Conservation (phyloP, 2,329 filamentous ascomycete genomes). For the Orbilia javanica region DNA sequence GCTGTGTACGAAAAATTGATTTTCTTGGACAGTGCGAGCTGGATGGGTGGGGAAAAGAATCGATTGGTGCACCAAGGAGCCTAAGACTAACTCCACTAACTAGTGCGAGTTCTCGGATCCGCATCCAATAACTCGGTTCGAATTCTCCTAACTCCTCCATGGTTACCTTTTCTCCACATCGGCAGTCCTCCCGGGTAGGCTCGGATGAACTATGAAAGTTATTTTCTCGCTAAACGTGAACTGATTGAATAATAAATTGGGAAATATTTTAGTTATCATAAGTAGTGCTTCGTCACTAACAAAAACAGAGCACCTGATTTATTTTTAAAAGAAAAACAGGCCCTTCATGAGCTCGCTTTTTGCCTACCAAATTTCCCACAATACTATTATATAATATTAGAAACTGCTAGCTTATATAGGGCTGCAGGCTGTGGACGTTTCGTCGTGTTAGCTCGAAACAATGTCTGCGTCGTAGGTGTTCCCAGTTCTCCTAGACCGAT, state of each 20-base stretch:
- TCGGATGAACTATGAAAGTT: slow-evolving; percentile 48
- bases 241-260: background rate
- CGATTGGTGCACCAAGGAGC: slow-evolving; percentile 24
- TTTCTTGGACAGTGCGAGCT: slow-evolving; percentile 32
- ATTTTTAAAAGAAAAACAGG: background rate
- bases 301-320: slow-evolving; percentile 5
- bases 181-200: slow-evolving; percentile 44
- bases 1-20: slow-evolving; percentile 30
- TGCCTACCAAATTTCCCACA: background rate
- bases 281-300: slow-evolving; percentile 7
- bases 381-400: background rate
- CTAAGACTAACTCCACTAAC: slow-evolving; percentile 39
- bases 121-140: slow-evolving; percentile 58
- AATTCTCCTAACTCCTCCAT: slow-evolving; percentile 56
- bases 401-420: background rate
- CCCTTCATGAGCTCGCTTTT: background rate
- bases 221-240: slow-evolving; percentile 44
- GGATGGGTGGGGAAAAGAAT: slow-evolving; percentile 39
- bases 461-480: background rate
- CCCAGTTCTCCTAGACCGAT: background rate
- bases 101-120: slow-evolving; percentile 34
- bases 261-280: background rate
- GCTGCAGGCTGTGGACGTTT: background rate
- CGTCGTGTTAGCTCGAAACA: slow-evolving; percentile 15
- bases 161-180: slow-evolving; percentile 50